Percentiles rank a stretch among this genome's conserved stretches.
Conservation (phyloP, 2,329 filamentous ascomycete species). For the Fusarium mangiferae region DNA sequence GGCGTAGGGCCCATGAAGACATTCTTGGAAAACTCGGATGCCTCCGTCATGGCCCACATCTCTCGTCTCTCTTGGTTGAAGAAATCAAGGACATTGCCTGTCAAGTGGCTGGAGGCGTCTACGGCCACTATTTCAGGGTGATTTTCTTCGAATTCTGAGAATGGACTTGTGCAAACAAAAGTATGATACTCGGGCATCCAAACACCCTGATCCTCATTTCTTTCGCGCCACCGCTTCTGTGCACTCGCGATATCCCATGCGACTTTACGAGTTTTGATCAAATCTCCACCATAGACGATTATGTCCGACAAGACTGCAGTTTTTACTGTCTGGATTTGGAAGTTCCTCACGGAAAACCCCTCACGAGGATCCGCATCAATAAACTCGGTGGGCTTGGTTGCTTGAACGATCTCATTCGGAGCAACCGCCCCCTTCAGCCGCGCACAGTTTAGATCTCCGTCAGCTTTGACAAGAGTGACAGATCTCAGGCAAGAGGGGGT, state of each 20-base stretch:
- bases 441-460: slow-evolving; percentile 77
- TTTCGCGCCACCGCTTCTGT: slow-evolving; percentile 78
- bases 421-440: slow-evolving; percentile 89
- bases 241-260: slow-evolving; percentile 77
- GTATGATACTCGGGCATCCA: slow-evolving; percentile 80
- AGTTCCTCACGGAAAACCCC: slow-evolving; percentile 95
- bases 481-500: slow-evolving; percentile 79
- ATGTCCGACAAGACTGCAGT: slow-evolving; percentile 90
- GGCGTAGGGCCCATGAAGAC: slow-evolving; percentile 92
- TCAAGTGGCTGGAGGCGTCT: slow-evolving; percentile 76
- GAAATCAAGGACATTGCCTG: slow-evolving; percentile 86
- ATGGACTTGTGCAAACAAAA: slow-evolving; percentile 75
- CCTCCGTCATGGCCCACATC: slow-evolving; percentile 93
- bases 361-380: slow-evolving; percentile 86
- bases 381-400: slow-evolving; percentile 67
- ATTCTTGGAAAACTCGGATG: slow-evolving; percentile 88
- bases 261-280: slow-evolving; percentile 69
- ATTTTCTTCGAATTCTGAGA: slow-evolving; percentile 76
- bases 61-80: slow-evolving; percentile 88
- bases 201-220: slow-evolving; percentile 66
- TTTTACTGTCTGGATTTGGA: slow-evolving; percentile 95
- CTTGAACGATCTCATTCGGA: slow-evolving; percentile 80
- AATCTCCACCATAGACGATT: slow-evolving; percentile 86
- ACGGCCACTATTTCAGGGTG: slow-evolving; percentile 79
- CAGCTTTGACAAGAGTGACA: slow-evolving; percentile 88